Evolutionary conservation across 768 basidiomycete species (phyloP).

Genomic region (Podaxis rugospora): DNA sequence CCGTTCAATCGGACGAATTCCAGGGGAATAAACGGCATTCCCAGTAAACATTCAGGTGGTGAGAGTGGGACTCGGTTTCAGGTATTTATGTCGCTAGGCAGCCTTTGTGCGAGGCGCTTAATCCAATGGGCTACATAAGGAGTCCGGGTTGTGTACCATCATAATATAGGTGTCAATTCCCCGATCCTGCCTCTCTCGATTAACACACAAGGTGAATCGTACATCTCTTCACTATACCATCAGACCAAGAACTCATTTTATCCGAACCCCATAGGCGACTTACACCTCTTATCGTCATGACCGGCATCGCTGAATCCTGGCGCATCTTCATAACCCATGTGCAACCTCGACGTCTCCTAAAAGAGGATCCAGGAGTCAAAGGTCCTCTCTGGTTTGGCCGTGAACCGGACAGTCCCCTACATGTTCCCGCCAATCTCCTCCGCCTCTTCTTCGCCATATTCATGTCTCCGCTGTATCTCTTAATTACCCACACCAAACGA

Average conservation of each 20-base stretch:
- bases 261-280: neutral
- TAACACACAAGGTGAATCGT: neutral
- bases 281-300: neutral
- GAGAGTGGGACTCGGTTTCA: neutral
- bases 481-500: neutral
- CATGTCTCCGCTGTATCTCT: neutral
- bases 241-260: neutral
- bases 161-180: neutral
- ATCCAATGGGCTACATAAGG: neutral
- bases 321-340: neutral
- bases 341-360: neutral
- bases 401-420: neutral
- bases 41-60: neutral
- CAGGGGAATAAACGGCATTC: neutral
- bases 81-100: neutral
- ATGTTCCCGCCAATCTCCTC: conserved; percentile 1
- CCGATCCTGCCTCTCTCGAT: neutral
- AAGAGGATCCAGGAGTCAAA: conserved; percentile 2
- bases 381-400: conserved; percentile 10
- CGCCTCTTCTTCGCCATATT: conserved; percentile 4
- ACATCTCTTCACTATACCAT: neutral
- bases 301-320: neutral
- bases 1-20: neutral
- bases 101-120: neutral
- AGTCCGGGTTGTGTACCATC: neutral